phyloP scores from a whole-genome alignment of 2,329 filamentous ascomycete genomes.

The Cercospora nicotianae region DNA sequence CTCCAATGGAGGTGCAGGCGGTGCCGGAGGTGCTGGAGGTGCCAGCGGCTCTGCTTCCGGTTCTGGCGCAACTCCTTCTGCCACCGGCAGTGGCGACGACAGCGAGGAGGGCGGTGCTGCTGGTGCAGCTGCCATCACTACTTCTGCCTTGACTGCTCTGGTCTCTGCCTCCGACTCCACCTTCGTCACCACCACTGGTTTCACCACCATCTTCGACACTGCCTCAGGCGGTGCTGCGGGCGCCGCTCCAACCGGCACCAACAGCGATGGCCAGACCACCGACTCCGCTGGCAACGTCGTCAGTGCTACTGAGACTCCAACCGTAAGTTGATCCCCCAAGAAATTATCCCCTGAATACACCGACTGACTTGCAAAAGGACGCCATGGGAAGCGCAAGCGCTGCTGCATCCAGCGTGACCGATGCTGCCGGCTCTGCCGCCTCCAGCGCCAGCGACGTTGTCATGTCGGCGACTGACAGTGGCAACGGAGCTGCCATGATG shows the following conservation, averaged over 20 bases:
- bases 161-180: constrained; percentile 35
- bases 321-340: constrained; percentile 3
- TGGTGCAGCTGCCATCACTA: constrained; percentile 30
- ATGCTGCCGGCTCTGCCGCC: constrained; percentile 18
- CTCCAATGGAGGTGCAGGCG: constrained; percentile 16
- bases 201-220: constrained; percentile 37
- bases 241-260: constrained; percentile 16
- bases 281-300: constrained; percentile 17
- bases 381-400: constrained; percentile 15
- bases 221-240: constrained; percentile 9
- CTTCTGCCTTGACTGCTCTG: constrained; percentile 35
- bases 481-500: constrained; percentile 32
- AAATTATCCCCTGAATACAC: background rate
- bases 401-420: constrained; percentile 19
- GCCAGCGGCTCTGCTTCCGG: constrained; percentile 15
- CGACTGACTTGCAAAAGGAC: background rate
- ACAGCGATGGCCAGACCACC: constrained; percentile 12
- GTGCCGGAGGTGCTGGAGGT: constrained; percentile 14
- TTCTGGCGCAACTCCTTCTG: constrained; percentile 8
- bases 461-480: constrained; percentile 21
- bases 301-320: constrained; percentile 20
- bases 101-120: constrained; percentile 1
- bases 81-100: constrained; percentile 1
- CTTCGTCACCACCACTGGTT: constrained; percentile 38
- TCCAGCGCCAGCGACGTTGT: constrained; percentile 17